Percentiles rank a stretch among this genome's conserved stretches.
Conservation (phyloP, 441 rosid species). For the Eutrema salsugineum region DNA sequence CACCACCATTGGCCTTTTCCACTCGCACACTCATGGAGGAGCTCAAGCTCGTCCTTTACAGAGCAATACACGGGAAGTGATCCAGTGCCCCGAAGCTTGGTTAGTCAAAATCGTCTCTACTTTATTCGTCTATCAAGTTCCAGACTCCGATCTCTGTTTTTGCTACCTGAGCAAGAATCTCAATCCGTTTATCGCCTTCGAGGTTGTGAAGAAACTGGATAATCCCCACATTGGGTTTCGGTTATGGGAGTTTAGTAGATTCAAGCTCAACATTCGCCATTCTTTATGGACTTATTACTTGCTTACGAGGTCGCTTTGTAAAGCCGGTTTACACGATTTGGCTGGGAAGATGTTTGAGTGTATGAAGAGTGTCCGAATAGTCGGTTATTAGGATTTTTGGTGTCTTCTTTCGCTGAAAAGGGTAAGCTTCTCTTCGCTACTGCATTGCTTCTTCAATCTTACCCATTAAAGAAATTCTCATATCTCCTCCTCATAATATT, state of each 20-base stretch:
- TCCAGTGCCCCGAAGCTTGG: slow-evolving; percentile 55
- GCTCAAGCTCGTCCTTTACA: slow-evolving; percentile 33
- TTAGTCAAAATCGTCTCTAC: slow-evolving; percentile 68
- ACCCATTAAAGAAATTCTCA: no score
- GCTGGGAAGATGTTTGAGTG: slow-evolving; percentile 44
- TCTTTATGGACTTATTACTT: slow-evolving; percentile 52
- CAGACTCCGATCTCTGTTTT: slow-evolving; percentile 40
- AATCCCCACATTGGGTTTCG: slow-evolving; percentile 56
- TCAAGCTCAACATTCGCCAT: slow-evolving; percentile 46
- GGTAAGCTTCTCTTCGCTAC: slow-evolving; percentile 44
- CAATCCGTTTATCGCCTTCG: slow-evolving; percentile 54
- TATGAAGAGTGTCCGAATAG: slow-evolving; percentile 61
- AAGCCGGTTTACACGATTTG: slow-evolving; percentile 48
- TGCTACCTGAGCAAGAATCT: slow-evolving; percentile 53
- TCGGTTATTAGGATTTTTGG: slow-evolving; percentile 43
- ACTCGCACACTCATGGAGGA: slow-evolving; percentile 34
- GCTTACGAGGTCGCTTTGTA: slow-evolving; percentile 64
- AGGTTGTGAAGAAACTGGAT: slow-evolving; percentile 57
- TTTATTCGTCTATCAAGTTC: slow-evolving; percentile 40
- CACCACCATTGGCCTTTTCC: slow-evolving; percentile 38
- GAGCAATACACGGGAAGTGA: slow-evolving; percentile 32
- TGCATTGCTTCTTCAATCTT: slow-evolving; percentile 49
- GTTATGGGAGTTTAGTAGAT: slow-evolving; percentile 63
- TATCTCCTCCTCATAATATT: no score
- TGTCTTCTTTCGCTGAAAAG: slow-evolving; percentile 42